Conservation (phyloP, 116 monocot species). For the Zostera marina region DNA sequence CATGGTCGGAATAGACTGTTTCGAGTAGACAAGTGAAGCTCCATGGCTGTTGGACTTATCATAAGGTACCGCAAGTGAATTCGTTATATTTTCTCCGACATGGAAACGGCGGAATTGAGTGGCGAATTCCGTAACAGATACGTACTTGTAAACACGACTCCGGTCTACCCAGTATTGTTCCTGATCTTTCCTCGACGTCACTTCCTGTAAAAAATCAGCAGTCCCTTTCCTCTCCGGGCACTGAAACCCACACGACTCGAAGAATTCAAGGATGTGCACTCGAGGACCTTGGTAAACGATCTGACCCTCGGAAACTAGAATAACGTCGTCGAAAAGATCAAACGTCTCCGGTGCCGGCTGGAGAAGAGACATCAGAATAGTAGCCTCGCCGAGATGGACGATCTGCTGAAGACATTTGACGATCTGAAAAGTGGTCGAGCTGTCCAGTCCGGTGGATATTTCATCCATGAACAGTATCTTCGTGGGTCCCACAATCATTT, state of each 20-base stretch:
- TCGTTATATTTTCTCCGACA: constrained; percentile 25
- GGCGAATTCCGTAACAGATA: constrained; percentile 42
- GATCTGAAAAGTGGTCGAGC: constrained; percentile 65
- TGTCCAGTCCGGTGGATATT: constrained; percentile 74
- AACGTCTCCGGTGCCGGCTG: constrained; percentile 71
- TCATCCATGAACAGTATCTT: constrained; percentile 69
- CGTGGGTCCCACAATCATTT: constrained; percentile 64
- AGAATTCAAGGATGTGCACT: constrained; percentile 45
- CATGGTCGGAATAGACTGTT: constrained; percentile 15
- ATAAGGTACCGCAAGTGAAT: constrained; percentile 40
- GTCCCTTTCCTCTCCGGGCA: constrained; percentile 39
- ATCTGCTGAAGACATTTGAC: constrained; percentile 55
- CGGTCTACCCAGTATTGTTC: constrained; percentile 50
- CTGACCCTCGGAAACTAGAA: constrained; percentile 49
- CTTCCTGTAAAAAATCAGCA: constrained; percentile 62
- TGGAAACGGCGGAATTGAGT: constrained; percentile 33
- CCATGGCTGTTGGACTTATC: constrained; percentile 38
- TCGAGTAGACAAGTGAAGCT: constrained; percentile 39
- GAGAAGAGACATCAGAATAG: constrained; percentile 63
- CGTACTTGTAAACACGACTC: constrained; percentile 25
- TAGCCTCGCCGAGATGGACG: constrained; percentile 44
- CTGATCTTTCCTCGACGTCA: constrained; percentile 74
- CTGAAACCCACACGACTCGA: constrained; percentile 42
- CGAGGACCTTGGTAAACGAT: constrained; percentile 70
- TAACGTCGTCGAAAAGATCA: constrained; percentile 55